phyloP scores from a whole-genome alignment of 2,329 filamentous ascomycete species.

The Fusarium sp. region DNA sequence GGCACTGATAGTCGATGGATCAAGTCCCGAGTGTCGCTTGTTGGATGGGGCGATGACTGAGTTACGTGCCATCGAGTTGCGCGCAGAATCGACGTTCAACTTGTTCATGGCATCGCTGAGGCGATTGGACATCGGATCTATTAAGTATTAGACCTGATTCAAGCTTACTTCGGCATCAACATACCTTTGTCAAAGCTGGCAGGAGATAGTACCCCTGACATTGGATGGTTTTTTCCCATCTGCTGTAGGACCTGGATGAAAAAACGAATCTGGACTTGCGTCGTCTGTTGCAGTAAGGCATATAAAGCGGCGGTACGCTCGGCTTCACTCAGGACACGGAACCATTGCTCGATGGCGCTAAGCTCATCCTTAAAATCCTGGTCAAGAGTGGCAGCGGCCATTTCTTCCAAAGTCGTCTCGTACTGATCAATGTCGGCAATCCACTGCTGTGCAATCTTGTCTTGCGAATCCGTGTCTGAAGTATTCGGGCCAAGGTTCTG shows the following conservation, averaged over 20 bases:
- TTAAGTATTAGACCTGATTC: constrained; percentile 22
- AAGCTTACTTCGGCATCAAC: constrained; percentile 31
- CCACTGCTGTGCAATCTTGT: constrained; percentile 97
- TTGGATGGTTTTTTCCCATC: constrained; percentile 98
- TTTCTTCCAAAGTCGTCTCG: constrained; percentile 97
- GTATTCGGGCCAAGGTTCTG: constrained; percentile 72
- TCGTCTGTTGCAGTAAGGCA: constrained; percentile 95
- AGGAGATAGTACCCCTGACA: constrained; percentile 94
- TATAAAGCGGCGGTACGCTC: constrained; percentile 96
- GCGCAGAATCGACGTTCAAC: constrained; percentile 84
- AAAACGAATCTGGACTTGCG: constrained; percentile 98
- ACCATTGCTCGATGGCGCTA: constrained; percentile 99
- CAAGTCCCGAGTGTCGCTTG: constrained; percentile 94
- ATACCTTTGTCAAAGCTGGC: constrained; percentile 96
- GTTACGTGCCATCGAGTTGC: constrained; percentile 85
- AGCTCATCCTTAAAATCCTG: constrained; percentile 99
- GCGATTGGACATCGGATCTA: constrained; percentile 96
- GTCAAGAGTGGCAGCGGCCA: constrained; percentile 97
- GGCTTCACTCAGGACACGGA: constrained; percentile 94
- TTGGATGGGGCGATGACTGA: constrained; percentile 78
- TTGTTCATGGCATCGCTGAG: constrained; percentile 97
- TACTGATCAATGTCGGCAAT: constrained; percentile 99
- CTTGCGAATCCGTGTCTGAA: constrained; percentile 81
- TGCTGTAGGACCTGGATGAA: constrained; percentile 99
- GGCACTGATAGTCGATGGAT: constrained; percentile 91